Conservation (phyloP, 108 stramenopile species). For the Fragilariopsis cylindrus region DNA sequence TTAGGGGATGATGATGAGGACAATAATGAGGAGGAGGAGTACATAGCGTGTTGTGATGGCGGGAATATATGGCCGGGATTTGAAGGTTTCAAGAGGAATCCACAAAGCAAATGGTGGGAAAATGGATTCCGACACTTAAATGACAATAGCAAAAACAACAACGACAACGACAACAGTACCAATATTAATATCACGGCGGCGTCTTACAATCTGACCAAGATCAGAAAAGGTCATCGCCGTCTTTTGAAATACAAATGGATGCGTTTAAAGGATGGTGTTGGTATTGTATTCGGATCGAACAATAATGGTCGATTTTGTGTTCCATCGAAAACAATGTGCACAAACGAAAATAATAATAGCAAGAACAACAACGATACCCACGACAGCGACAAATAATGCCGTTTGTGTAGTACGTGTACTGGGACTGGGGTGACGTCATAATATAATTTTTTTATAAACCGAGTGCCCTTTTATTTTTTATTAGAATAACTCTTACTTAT, state of each 20-base stretch:
- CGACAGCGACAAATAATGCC: too few relatives aligned
- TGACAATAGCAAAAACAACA: background rate
- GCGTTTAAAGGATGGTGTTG: background rate
- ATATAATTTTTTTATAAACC: too few relatives aligned
- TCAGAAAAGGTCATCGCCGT: background rate
- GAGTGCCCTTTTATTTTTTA: too few relatives aligned
- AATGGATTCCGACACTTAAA: background rate
- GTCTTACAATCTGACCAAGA: constrained; percentile 4
- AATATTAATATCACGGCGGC: background rate
- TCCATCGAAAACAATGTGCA: constrained; percentile 3
- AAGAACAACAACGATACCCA: too few relatives aligned
- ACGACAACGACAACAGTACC: too few relatives aligned
- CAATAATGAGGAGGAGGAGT: background rate
- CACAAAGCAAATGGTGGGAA: background rate
- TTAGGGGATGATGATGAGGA: background rate
- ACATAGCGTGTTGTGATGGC: constrained; percentile 4
- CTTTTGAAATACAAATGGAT: background rate
- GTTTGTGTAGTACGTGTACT: too few relatives aligned
- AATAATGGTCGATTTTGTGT: constrained; percentile 1
- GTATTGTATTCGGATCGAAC: constrained; percentile 2
- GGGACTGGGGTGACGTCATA: too few relatives aligned
- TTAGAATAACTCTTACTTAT: too few relatives aligned
- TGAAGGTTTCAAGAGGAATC: background rate
- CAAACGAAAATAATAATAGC: too few relatives aligned
- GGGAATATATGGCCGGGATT: background rate